Percentiles rank a stretch among this genome's conserved stretches.
phyloP scores from a whole-genome alignment of 192 early-diverging fungal species.

The Nowakowskiella sp. region DNA sequence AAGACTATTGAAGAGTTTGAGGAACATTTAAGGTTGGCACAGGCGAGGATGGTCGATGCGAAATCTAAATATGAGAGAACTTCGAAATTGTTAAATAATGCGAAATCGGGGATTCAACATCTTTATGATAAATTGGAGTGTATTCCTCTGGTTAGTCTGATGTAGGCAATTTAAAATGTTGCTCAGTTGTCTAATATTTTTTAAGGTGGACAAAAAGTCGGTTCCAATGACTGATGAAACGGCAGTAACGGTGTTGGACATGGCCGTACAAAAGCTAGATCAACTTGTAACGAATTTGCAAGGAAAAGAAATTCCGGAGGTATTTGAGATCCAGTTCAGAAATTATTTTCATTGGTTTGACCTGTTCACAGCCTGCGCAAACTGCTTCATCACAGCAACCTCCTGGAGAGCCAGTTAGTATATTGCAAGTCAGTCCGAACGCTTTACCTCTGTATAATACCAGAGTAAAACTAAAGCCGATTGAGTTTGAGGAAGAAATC shows the following conservation, averaged over 20 bases:
- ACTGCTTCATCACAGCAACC: constrained; percentile 29
- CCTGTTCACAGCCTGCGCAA: constrained; percentile 1
- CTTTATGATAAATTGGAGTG: constrained; percentile 48
- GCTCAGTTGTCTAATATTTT: no score
- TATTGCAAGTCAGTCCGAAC: constrained; percentile 43
- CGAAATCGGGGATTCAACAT: constrained; percentile 47
- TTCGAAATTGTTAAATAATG: constrained; percentile 38
- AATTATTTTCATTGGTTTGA: neutral
- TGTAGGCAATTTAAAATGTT: neutral
- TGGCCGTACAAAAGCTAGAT: constrained; percentile 41
- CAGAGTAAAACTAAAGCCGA: constrained; percentile 48
- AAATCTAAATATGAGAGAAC: constrained; percentile 41
- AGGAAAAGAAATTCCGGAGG: constrained; percentile 51
- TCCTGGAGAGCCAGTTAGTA: constrained; percentile 36
- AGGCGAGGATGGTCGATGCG: constrained; percentile 30
- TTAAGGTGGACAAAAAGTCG: constrained; percentile 20
- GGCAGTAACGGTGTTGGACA: constrained; percentile 33
- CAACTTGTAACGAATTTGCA: constrained; percentile 27
- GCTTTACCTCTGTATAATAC: constrained; percentile 46
- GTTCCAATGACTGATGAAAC: constrained; percentile 26
- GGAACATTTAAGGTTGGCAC: constrained; percentile 32
- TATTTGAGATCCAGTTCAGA: constrained; percentile 6
- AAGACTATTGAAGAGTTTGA: constrained; percentile 44
- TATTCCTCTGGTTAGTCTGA: constrained; percentile 32
- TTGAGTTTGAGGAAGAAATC: constrained; percentile 47